Percentiles rank a stretch among this genome's conserved stretches.
These are phyloP conservation scores for Zygoascus hellenicus DNA, from an alignment of 1,139 yeast species.

Conservation along the genomic window DNA sequence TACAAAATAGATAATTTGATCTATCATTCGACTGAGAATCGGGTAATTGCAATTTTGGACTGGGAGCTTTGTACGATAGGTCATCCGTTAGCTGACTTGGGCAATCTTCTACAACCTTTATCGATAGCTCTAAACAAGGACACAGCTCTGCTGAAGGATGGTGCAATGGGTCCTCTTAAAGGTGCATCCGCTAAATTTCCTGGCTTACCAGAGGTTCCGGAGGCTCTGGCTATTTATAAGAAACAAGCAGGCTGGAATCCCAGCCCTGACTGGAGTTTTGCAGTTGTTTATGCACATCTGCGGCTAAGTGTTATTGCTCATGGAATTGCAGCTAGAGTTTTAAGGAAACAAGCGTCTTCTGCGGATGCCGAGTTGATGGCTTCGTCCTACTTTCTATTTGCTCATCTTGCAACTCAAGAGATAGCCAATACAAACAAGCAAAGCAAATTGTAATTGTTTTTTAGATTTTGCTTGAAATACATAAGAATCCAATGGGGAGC, in stretches of 20 bases:
- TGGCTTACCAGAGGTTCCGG: conserved; percentile 28
- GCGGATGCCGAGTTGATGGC: conserved; percentile 48
- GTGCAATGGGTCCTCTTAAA: conserved; percentile 12
- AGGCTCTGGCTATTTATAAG: conserved; percentile 24
- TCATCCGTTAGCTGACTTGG: conserved; percentile 59
- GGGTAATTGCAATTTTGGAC: conserved; percentile 54
- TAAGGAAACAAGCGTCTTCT: conserved; percentile 55
- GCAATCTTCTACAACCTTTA: conserved; percentile 56
- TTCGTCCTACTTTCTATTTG: conserved; percentile 41
- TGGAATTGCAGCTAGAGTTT: conserved; percentile 60
- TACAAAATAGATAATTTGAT: conserved; percentile 60
- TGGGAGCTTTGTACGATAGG: conserved; percentile 70
- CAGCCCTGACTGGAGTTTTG: conserved; percentile 44
- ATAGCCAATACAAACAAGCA: conserved; percentile 15
- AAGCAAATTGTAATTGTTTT: neutral
- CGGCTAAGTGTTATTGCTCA: conserved; percentile 59
- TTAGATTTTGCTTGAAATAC: conserved; percentile 4
- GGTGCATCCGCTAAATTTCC: conserved; percentile 7
- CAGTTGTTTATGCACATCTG: conserved; percentile 54
- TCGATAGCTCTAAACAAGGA: conserved; percentile 28
- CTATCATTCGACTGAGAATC: conserved; percentile 46
- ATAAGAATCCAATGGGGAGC: too few relatives aligned
- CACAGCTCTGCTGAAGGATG: conserved; percentile 6
- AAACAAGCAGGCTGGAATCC: conserved; percentile 32
- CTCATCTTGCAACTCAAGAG: conserved; percentile 34